These are phyloP conservation scores for Leccinum fuscescens DNA, from an alignment of 1,284 basidiomycete species.

Conservation along the genomic window DNA sequence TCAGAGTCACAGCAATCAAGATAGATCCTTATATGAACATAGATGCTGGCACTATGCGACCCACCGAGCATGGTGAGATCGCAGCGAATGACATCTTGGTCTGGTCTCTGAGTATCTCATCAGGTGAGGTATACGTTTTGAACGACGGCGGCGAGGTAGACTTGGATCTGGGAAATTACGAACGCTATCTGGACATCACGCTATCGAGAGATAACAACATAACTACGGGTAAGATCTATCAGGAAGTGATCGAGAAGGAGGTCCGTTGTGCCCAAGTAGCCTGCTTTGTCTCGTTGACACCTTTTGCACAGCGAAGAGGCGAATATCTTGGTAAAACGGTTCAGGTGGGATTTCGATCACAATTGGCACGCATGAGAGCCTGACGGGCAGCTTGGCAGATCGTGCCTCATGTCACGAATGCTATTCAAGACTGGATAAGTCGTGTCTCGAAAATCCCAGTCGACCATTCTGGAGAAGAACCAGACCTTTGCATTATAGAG, in stretches of 20 bases:
- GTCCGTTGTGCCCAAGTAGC: slow-evolving; percentile 44
- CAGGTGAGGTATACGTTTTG: slow-evolving; percentile 97
- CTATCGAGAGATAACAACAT: slow-evolving; percentile 96
- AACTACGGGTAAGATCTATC: slow-evolving; percentile 98
- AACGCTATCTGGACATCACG: slow-evolving; percentile 95
- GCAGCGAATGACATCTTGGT: slow-evolving; percentile 6
- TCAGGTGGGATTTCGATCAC: slow-evolving; percentile 48
- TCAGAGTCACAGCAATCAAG: slow-evolving; percentile 98
- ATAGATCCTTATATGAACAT: slow-evolving; percentile 99
- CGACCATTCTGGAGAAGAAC: slow-evolving; percentile 90
- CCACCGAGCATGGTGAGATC: slow-evolving; percentile 90
- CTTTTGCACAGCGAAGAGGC: slow-evolving; percentile 70
- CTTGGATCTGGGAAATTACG: slow-evolving; percentile 97
- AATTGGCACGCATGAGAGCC: not conserved
- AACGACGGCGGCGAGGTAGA: slow-evolving; percentile 99
- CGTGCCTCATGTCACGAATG: slow-evolving; percentile 95
- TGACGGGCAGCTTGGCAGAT: slow-evolving; percentile 55
- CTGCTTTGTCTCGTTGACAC: slow-evolving; percentile 22
- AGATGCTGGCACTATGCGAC: slow-evolving; percentile 99
- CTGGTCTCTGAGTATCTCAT: slow-evolving; percentile 17
- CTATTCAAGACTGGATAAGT: slow-evolving; percentile 99
- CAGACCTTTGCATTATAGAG: slow-evolving; percentile 98
- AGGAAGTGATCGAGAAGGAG: slow-evolving; percentile 97
- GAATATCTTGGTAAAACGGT: slow-evolving; percentile 99
- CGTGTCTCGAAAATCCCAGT: slow-evolving; percentile 92